Evolutionary conservation across 176 grass and related monocot species (phyloP).

Genomic region (Eleusine indica): DNA sequence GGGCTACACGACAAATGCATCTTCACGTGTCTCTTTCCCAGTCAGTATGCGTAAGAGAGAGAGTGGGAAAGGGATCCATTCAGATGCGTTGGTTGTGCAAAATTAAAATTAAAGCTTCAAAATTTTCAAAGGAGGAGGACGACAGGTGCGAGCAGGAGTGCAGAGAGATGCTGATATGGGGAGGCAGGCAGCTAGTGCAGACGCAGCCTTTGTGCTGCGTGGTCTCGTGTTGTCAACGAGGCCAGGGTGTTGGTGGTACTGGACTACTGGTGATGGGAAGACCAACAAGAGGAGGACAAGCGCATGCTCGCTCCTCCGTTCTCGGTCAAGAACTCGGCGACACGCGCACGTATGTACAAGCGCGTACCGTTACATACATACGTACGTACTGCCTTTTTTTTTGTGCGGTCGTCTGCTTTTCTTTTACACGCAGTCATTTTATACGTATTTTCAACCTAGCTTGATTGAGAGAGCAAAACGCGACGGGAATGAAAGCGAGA

Average conservation of each 20-base stretch:
- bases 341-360: background rate
- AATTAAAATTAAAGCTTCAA: background rate
- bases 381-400: background rate
- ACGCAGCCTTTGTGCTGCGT: background rate
- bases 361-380: slow-evolving; percentile 21
- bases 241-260: background rate
- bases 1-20: slow-evolving; percentile 40
- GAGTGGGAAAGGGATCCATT: background rate
- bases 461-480: too few species aligned
- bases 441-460: too few species aligned
- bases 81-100: background rate
- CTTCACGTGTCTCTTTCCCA: slow-evolving; percentile 57
- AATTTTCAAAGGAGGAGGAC: background rate
- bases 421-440: too few species aligned
- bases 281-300: slow-evolving; percentile 14
- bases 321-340: slow-evolving; percentile 40
- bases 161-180: slow-evolving; percentile 1
- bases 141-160: background rate
- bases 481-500: too few species aligned
- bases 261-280: too few species aligned
- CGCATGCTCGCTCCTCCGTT: slow-evolving; percentile 45
- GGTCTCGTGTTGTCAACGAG: slow-evolving; percentile 52
- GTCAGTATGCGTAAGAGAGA: background rate
- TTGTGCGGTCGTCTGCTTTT: too few species aligned
- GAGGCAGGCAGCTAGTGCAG: background rate